A percentile compares a stretch with the other conserved stretches of the same genome.
Conservation (phyloP, 306 rosid species). For the Datisca glomerata region DNA sequence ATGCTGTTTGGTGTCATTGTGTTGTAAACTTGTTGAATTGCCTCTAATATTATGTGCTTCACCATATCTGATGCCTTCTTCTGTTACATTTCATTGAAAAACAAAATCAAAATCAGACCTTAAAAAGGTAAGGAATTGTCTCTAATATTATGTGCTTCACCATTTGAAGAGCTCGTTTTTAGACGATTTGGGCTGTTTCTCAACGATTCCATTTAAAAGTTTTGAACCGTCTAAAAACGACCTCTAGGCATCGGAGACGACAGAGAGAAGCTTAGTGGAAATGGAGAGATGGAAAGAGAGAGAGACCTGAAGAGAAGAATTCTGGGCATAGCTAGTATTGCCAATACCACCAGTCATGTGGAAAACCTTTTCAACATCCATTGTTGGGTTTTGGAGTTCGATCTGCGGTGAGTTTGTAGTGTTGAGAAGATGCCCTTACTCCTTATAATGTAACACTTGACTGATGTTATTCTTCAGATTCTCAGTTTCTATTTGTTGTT, state of each 20-base stretch:
- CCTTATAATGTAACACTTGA: too few species aligned
- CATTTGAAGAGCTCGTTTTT: slow-evolving; percentile 10
- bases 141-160: slow-evolving; percentile 72
- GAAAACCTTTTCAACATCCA: slow-evolving; percentile 76
- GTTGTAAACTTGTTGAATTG: slow-evolving; percentile 46
- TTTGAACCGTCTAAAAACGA: too few species aligned
- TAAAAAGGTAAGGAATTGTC: slow-evolving; percentile 21
- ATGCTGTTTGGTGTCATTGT: slow-evolving; percentile 52
- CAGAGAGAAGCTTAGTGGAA: not conserved
- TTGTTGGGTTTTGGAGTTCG: slow-evolving; percentile 13
- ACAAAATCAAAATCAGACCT: not conserved
- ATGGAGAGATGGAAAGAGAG: not conserved
- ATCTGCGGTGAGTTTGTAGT: not conserved
- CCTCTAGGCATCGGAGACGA: not conserved
- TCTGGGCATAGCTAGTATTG: slow-evolving; percentile 77
- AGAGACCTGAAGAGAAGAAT: slow-evolving; percentile 69
- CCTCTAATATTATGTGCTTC: slow-evolving; percentile 62
- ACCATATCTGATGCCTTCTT: slow-evolving; percentile 64
- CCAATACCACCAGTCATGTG: slow-evolving; percentile 88
- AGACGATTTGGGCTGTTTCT: too few species aligned
- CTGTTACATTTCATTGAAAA: slow-evolving; percentile 25
- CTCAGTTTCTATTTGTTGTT: not conserved
- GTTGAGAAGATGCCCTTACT: slow-evolving; percentile 5
- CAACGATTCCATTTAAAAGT: too few species aligned
- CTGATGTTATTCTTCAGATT: too few species aligned